Evolutionary conservation across 1,139 yeast genomes (phyloP).

Genomic region (Candida gigantensis): DNA sequence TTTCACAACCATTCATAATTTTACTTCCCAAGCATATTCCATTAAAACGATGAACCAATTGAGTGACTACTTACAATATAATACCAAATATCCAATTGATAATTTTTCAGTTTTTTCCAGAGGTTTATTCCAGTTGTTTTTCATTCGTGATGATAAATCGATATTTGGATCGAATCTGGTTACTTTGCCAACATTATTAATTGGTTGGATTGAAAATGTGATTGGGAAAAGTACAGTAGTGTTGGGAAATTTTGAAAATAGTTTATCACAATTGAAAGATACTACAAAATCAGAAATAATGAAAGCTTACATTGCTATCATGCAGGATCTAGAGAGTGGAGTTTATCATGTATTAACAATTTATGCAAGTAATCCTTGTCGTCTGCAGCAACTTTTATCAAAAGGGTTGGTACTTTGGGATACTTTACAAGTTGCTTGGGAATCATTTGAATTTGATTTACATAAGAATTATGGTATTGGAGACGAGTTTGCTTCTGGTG

Average conservation of each 20-base stretch:
- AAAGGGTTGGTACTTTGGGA: slow-evolving; percentile 69
- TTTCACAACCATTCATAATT: slow-evolving; percentile 30
- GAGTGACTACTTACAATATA: slow-evolving; percentile 34
- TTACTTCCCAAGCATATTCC: slow-evolving; percentile 23
- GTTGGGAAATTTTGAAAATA: slow-evolving; percentile 25
- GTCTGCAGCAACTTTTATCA: slow-evolving; percentile 74
- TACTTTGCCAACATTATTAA: slow-evolving; percentile 18
- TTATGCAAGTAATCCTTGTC: slow-evolving; percentile 72
- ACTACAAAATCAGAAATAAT: slow-evolving; percentile 12
- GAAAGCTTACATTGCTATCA: slow-evolving; percentile 4
- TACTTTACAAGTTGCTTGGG: slow-evolving; percentile 70
- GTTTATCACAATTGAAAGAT: slow-evolving; percentile 21
- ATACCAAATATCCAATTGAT: slow-evolving; percentile 28
- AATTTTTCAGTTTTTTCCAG: slow-evolving; percentile 55
- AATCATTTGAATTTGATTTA: slow-evolving; percentile 49
- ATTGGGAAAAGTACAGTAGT: slow-evolving; percentile 28
- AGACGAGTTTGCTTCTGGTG: slow-evolving; percentile 29
- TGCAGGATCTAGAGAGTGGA: slow-evolving; percentile 42
- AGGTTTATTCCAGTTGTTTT: slow-evolving; percentile 60
- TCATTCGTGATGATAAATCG: slow-evolving; percentile 60
- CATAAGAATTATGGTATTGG: slow-evolving; percentile 33
- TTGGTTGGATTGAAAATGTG: slow-evolving; percentile 25
- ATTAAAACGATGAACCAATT: slow-evolving; percentile 35
- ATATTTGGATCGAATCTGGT: slow-evolving; percentile 37
- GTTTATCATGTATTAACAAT: slow-evolving; percentile 58